Evolutionary conservation across 202 grass and related monocot genomes (phyloP), one percentile per base, ranked within the genome.

Genomic region (Dendrocalamus latiflorus): DNA sequence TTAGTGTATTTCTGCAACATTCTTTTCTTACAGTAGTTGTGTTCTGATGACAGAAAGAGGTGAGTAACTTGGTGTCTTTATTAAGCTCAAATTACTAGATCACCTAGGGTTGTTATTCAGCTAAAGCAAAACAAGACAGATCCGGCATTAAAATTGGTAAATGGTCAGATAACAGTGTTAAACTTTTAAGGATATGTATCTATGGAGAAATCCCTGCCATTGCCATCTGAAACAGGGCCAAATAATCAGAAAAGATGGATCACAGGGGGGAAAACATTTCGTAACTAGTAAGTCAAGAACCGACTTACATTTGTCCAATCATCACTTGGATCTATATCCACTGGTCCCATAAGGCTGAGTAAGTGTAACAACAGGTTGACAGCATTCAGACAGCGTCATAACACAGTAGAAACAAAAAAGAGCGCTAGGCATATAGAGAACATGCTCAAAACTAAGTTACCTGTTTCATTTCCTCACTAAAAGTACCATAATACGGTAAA

Each of bases 241-340:
- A 56, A 22, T 10, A 87, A 16, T 89, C 45, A 87, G 34, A 85
- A 76, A 36, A 77, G 18, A 68, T 68, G 57, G 66, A 55, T 38
- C 50, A 3, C 13, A 30, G 8, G 47, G 50, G 81, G 84, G 16
- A 47, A 48, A 16, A 17, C 4, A 71, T 72, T 64, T 16, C 50
- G 41, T 59, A 16, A 75, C 15, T 51, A 43, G 18, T 67, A 49
- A 61, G 66, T 49, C n/a, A 8, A 57, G 21, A 16, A 56, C 20
- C 51, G 18, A 75, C 90, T 87, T 94, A 97, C 94, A 84, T 92
- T 94, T 85, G 88, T 91, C 90, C 94, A 97, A 55, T 97, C 90
- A 83, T 94, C 90, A 42, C 77, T 77, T 89, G 94, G 91, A 78
- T 94, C 92, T 80, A 83, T 85, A 78, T 94, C 90, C n/a, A n/a